These are phyloP conservation scores for Sugiyamaella lignohabitans DNA, from an alignment of 805 yeast species.

Conservation along the genomic window DNA sequence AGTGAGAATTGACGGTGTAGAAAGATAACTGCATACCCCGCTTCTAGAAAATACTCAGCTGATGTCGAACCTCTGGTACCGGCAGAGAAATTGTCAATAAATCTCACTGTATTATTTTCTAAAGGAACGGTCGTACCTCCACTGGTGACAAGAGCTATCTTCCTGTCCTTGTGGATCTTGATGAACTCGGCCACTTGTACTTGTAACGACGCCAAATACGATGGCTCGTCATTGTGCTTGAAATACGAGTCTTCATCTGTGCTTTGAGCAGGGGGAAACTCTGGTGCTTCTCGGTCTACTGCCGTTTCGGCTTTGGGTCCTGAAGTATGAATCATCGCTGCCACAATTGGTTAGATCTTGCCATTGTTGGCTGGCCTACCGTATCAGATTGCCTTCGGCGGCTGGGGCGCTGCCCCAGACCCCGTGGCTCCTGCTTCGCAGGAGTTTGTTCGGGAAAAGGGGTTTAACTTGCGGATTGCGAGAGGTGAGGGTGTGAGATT, in stretches of 20 bases:
- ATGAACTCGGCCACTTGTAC: constrained; percentile 56
- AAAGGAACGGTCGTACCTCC: constrained; percentile 99
- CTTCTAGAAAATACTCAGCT: constrained; percentile 81
- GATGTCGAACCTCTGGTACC: constrained; percentile 97
- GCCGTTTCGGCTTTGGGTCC: constrained; percentile 66
- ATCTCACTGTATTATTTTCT: constrained; percentile 93
- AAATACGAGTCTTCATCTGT: constrained; percentile 75
- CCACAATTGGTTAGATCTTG: not conserved
- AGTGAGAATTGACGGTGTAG: constrained; percentile 88
- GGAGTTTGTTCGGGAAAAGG: too few species aligned
- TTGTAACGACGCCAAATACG: constrained; percentile 58
- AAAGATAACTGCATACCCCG: constrained; percentile 88
- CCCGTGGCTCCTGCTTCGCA: too few species aligned
- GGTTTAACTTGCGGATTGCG: too few species aligned
- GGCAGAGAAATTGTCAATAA: constrained; percentile 94
- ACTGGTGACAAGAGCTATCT: constrained; percentile 77
- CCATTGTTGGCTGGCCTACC: not conserved
- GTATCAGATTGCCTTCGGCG: not conserved
- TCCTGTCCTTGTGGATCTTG: constrained; percentile 41
- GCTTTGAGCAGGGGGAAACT: constrained; percentile 64
- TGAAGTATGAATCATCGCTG: constrained; percentile 46
- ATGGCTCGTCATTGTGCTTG: constrained; percentile 63
- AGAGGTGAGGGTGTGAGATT: too few species aligned
- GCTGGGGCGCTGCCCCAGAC: too few species aligned
- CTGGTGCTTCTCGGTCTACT: constrained; percentile 69